Percentiles rank a stretch among this genome's conserved stretches.
Conservation (phyloP, 345 rosid genomes). For the Cardiospermum halicacabum region DNA sequence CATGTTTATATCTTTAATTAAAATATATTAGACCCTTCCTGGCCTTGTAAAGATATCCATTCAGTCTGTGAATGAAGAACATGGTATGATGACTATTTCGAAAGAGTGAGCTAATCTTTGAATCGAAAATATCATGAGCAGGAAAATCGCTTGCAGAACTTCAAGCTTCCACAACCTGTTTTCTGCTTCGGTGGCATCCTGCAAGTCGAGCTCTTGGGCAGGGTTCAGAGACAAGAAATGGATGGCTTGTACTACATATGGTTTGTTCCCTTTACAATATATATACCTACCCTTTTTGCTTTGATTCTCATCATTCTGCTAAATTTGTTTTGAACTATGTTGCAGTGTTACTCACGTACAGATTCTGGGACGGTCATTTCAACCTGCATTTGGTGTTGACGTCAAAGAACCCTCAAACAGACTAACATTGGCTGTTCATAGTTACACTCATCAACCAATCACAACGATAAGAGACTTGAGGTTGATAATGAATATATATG, state of each 20-base stretch:
- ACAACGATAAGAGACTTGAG: conserved; percentile 31
- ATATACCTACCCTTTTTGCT: neutral
- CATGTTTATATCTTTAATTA: neutral
- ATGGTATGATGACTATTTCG: neutral
- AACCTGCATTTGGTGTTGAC: conserved; percentile 42
- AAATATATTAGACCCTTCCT: too few relatives aligned
- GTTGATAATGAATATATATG: conserved; percentile 43
- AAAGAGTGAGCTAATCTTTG: neutral
- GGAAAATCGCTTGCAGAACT: conserved; percentile 71
- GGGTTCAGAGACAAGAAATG: conserved; percentile 80
- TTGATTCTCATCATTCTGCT: neutral
- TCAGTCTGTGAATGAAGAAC: neutral
- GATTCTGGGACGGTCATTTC: conserved; percentile 57
- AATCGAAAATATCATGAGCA: conserved; percentile 29
- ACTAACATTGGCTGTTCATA: conserved; percentile 44
- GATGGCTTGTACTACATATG: conserved; percentile 84
- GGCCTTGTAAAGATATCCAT: neutral
- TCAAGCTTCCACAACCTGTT: conserved; percentile 83
- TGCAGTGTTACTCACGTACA: conserved; percentile 75
- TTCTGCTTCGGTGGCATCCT: conserved; percentile 79
- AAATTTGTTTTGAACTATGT: too few relatives aligned
- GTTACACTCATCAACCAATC: conserved; percentile 19
- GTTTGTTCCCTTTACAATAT: conserved; percentile 32
- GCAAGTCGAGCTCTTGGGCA: conserved; percentile 76
- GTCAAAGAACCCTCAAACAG: conserved; percentile 42